Evolutionary conservation across 352 stramenopile species (phyloP).

Genomic region (Pythium scleroteichum): DNA sequence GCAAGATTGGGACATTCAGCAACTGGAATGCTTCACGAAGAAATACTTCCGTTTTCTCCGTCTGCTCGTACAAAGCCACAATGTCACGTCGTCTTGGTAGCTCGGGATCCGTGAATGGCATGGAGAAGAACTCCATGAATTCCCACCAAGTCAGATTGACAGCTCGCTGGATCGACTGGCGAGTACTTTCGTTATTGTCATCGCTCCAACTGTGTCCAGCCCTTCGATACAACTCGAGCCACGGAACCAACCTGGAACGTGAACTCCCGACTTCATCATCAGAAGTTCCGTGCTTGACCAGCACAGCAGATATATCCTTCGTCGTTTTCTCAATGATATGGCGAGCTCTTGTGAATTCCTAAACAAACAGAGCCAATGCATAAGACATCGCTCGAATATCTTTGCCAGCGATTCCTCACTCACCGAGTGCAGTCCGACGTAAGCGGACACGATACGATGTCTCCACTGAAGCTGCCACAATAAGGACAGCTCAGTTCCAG

Average conservation of each 20-base stretch:
- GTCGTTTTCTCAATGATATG: conserved; percentile 16
- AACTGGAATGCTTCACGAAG: conserved; percentile 44
- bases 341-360: conserved; percentile 23
- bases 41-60: conserved; percentile 62
- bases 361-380: too few species aligned
- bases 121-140: conserved; percentile 83
- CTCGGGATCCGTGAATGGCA: conserved; percentile 68
- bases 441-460: conserved; percentile 59
- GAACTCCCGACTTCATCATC: conserved; percentile 21
- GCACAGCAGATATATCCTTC: conserved; percentile 17
- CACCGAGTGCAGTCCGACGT: conserved; percentile 59
- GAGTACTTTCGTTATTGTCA: conserved; percentile 42
- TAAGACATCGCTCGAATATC: too few species aligned
- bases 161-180: conserved; percentile 41
- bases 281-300: conserved; percentile 18
- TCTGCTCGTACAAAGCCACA: conserved; percentile 58
- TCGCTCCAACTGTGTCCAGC: conserved; percentile 55
- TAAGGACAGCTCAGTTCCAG: conserved; percentile 56
- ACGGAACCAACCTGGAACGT: conserved; percentile 47
- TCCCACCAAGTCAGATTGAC: conserved; percentile 58
- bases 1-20: conserved; percentile 54
- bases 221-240: conserved; percentile 72
- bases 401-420: conserved; percentile 14
- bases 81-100: conserved; percentile 61
- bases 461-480: conserved; percentile 73